Evolutionary conservation across 2,329 filamentous ascomycete species (phyloP), one percentile per base, ranked within the genome.

Genomic region (Nothophaeocryptopus gaeumannii): DNA sequence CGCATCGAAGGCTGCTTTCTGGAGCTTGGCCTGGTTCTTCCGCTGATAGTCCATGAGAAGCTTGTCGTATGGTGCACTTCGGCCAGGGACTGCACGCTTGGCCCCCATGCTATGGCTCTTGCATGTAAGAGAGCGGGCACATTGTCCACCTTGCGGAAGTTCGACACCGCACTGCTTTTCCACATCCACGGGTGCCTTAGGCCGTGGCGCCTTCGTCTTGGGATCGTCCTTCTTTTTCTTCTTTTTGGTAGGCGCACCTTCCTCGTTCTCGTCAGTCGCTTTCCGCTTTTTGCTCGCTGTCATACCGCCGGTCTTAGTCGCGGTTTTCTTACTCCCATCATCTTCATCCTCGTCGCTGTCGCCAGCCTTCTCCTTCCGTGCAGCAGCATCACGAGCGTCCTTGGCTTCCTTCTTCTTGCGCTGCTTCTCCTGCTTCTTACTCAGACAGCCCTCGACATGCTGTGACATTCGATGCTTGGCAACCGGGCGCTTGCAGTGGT

Each of bases 1-100:
- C 48, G 93, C 92, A 67, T 97, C 91, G 59, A 99, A 86, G 33
- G 91, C 90, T 32, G 91, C 91, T 74, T 96, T 95, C 71, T 97
- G 93, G 74, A 96, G 89, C 66, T 96, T 95, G 15, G 93, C 93
- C 70, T 97, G 93, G 63, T 99, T 99, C 78, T 96, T 97, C 79
- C 97, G 96, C 85, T 78, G 75, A 54, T 77, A 78, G 48, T 77
- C 74, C 50, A 65, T 60, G 38, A 96, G 78, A 32, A 96, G 75
- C 83, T 95, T 92, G 69, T 95, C 90, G 66, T 95, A 96, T 1
- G 90, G 90, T 46, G 95, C 74, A 16, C 88, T 93, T 53, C 90
- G 79, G 1, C 90, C 90, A 2, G 88, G 86, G 2, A 96, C 90
- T 1, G 86, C 85, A 57, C 90, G 80, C 69, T 96, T 96, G 8